Evolutionary conservation across 2,329 filamentous ascomycete genomes (phyloP).

Genomic region (Ramichloridium luteum): DNA sequence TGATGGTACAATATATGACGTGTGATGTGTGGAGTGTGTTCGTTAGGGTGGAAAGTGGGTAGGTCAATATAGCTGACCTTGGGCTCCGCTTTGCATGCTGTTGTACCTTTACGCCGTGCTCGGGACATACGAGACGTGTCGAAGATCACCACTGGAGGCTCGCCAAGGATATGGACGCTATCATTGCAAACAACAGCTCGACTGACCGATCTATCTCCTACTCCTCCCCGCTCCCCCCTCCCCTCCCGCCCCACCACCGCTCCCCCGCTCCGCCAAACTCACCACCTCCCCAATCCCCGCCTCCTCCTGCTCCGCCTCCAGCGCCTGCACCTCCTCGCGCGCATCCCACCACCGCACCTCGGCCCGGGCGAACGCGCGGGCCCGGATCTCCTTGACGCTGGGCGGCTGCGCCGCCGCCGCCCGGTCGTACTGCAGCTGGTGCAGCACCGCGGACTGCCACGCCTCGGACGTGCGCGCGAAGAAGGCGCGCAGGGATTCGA

Average conservation of each 20-base stretch:
- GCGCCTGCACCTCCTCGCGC: slow-evolving; percentile 75
- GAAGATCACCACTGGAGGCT: too few relatives aligned
- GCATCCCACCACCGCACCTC: slow-evolving; percentile 99
- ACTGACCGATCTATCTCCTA: too few relatives aligned
- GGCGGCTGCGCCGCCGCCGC: slow-evolving; percentile 48
- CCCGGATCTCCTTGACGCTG: slow-evolving; percentile 80
- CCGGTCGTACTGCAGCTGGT: slow-evolving; percentile 56
- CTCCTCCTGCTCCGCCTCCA: slow-evolving; percentile 94
- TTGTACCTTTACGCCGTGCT: too few relatives aligned
- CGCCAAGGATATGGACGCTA: too few relatives aligned
- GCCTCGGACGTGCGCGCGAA: slow-evolving; percentile 75
- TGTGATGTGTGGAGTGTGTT: too few relatives aligned
- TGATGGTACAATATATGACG: too few relatives aligned
- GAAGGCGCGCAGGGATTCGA: slow-evolving; percentile 85
- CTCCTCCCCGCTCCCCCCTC: slow-evolving; percentile 8
- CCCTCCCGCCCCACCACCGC: slow-evolving; percentile 11
- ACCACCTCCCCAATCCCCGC: slow-evolving; percentile 92
- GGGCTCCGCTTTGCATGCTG: too few relatives aligned
- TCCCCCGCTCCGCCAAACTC: slow-evolving; percentile 63
- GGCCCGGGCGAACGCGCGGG: slow-evolving; percentile 76
- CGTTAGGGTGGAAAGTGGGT: too few relatives aligned
- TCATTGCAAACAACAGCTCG: too few relatives aligned
- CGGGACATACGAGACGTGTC: too few relatives aligned
- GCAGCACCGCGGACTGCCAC: slow-evolving; percentile 82
- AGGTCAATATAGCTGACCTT: too few relatives aligned